Conservation (phyloP, 192 early-diverging fungal genomes). For the Haplosporangium gracile region DNA sequence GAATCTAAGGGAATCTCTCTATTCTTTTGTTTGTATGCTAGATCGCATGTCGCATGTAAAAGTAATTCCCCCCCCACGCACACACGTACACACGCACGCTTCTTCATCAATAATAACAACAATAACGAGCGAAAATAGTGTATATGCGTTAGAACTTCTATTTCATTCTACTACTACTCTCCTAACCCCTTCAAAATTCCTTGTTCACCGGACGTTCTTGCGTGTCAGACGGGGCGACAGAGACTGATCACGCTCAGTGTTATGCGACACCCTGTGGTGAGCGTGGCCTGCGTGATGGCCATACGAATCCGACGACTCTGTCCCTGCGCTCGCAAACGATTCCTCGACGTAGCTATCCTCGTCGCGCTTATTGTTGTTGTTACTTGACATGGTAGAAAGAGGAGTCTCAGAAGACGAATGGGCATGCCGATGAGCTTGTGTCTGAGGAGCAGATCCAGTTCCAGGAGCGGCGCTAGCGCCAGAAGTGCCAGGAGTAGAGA, state of each 20-base stretch:
- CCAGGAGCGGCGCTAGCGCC: background rate
- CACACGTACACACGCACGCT: too few species aligned
- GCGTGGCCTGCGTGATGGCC: background rate
- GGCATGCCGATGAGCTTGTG: background rate
- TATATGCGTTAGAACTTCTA: too few species aligned
- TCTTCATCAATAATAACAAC: background rate
- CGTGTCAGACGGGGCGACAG: constrained; percentile 1
- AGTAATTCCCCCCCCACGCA: background rate
- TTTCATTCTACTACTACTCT: too few species aligned
- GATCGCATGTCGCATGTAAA: background rate
- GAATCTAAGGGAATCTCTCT: background rate
- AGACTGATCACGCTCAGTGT: background rate
- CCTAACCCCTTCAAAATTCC: background rate
- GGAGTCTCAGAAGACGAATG: background rate
- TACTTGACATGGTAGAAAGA: background rate
- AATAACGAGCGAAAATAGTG: background rate
- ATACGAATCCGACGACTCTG: background rate
- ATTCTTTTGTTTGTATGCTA: background rate
- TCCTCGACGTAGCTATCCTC: background rate
- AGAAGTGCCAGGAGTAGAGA: constrained; percentile 19
- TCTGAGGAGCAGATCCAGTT: background rate
- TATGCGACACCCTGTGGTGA: background rate
- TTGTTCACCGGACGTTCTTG: constrained; percentile 2
- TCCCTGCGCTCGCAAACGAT: constrained; percentile 7
- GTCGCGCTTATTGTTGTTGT: background rate